Percentiles rank a stretch among this genome's conserved stretches.
phyloP scores from a whole-genome alignment of 2,329 filamentous ascomycete species.

The Colletotrichum orchidophilum region DNA sequence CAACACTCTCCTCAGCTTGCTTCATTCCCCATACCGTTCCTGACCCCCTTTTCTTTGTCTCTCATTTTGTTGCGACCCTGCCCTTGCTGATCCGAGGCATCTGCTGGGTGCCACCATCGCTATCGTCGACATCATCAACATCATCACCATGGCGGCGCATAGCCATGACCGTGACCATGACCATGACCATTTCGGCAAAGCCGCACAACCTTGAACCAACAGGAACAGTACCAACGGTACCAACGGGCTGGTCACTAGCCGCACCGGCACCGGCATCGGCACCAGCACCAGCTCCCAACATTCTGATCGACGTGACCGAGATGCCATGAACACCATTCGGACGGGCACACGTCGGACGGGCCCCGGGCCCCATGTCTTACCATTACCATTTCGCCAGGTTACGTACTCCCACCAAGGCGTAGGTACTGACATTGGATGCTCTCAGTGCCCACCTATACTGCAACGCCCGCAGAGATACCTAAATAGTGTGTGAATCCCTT shows the following conservation, averaged over 20 bases:
- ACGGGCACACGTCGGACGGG: not conserved
- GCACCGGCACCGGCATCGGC: not conserved
- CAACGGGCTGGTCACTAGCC: not conserved
- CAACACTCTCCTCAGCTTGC: not conserved
- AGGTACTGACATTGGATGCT: not conserved
- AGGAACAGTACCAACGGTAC: not conserved
- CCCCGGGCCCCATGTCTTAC: not conserved
- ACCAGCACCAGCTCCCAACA: not conserved
- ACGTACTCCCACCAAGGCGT: not conserved
- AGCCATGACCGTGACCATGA: not conserved
- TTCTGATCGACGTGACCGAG: not conserved
- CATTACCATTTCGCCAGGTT: not conserved
- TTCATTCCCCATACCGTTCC: not conserved
- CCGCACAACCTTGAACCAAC: not conserved
- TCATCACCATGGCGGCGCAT: not conserved
- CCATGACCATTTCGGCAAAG: not conserved
- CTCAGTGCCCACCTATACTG: not conserved
- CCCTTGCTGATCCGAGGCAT: not conserved
- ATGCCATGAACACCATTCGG: not conserved
- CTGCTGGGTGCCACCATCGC: not conserved
- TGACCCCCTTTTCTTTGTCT: not conserved
- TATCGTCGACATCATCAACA: not conserved
- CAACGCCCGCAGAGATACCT: not conserved
- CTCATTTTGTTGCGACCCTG: not conserved
- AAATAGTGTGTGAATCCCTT: not conserved